Evolutionary conservation across 192 early-diverging fungal species (phyloP).

Genomic region (Backusella mclennaniae): DNA sequence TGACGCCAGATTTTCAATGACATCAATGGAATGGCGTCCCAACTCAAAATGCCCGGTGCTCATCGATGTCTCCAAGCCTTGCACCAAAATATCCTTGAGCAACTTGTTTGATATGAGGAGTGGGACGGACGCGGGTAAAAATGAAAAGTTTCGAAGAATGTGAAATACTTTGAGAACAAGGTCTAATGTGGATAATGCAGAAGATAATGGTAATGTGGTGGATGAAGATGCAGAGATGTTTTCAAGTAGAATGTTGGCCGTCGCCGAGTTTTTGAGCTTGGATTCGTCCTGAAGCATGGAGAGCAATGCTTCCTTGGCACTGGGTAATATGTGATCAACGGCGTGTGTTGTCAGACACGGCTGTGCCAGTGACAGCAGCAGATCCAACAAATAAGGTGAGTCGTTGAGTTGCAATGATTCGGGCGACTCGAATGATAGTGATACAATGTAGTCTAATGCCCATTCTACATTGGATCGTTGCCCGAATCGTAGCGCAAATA

Average conservation of each 20-base stretch:
- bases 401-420: slow-evolving; percentile 58
- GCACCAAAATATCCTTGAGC: slow-evolving; percentile 56
- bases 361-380: neutral
- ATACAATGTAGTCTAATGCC: slow-evolving; percentile 70
- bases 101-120: slow-evolving; percentile 40
- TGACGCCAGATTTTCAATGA: slow-evolving; percentile 58
- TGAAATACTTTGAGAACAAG: slow-evolving; percentile 61
- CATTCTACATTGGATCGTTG: slow-evolving; percentile 79
- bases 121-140: slow-evolving; percentile 52
- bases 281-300: slow-evolving; percentile 1
- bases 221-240: slow-evolving; percentile 3
- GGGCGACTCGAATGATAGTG: slow-evolving; percentile 54
- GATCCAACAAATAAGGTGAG: slow-evolving; percentile 49
- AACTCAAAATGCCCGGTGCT: slow-evolving; percentile 49
- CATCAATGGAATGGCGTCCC: slow-evolving; percentile 58
- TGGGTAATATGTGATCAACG: neutral
- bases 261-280: neutral
- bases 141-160: slow-evolving; percentile 67
- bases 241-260: neutral
- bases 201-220: neutral
- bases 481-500: slow-evolving; percentile 66
- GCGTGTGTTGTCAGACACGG: neutral
- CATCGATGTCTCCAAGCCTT: slow-evolving; percentile 54
- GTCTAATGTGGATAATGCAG: neutral
- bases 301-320: neutral